A percentile compares a stretch with the other conserved stretches of the same genome.
Evolutionary conservation across 2,329 filamentous ascomycete species (phyloP).

Genomic region (Penicillium sp.): DNA sequence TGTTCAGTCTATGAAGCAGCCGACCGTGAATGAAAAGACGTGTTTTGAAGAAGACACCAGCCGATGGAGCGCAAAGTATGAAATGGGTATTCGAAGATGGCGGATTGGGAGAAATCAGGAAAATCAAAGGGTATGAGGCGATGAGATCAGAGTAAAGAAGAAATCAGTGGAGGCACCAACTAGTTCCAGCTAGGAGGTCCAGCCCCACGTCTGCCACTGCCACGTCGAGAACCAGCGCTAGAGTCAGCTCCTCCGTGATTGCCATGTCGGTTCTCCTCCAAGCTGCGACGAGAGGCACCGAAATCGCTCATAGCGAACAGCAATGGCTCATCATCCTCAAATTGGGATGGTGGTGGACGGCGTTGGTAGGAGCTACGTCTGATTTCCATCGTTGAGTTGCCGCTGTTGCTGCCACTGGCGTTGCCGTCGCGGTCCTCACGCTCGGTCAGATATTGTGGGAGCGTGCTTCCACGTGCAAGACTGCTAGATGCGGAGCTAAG

Average conservation of each 20-base stretch:
- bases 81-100: constrained; percentile 3
- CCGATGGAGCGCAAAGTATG: neutral
- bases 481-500: constrained; percentile 43
- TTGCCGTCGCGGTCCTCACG: constrained; percentile 42
- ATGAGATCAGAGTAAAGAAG: neutral
- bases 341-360: constrained; percentile 30
- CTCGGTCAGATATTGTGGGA: constrained; percentile 34
- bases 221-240: constrained; percentile 32
- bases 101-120: neutral
- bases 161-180: neutral
- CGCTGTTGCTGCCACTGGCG: constrained; percentile 43
- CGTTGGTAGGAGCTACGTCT: constrained; percentile 38
- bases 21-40: constrained; percentile 6
- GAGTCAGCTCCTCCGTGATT: constrained; percentile 33
- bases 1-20: constrained; percentile 20
- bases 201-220: constrained; percentile 36
- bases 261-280: constrained; percentile 41
- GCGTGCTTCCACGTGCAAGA: constrained; percentile 35
- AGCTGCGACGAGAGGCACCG: constrained; percentile 42
- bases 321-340: constrained; percentile 47
- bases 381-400: constrained; percentile 34
- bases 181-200: constrained; percentile 36
- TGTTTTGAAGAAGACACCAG: constrained; percentile 11
- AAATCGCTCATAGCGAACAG: constrained; percentile 51
- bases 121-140: neutral